A percentile compares a stretch with the other conserved stretches of the same genome.
Evolutionary conservation across 257 asterid genomes (phyloP).

Genomic region (Fraxinus excelsior): DNA sequence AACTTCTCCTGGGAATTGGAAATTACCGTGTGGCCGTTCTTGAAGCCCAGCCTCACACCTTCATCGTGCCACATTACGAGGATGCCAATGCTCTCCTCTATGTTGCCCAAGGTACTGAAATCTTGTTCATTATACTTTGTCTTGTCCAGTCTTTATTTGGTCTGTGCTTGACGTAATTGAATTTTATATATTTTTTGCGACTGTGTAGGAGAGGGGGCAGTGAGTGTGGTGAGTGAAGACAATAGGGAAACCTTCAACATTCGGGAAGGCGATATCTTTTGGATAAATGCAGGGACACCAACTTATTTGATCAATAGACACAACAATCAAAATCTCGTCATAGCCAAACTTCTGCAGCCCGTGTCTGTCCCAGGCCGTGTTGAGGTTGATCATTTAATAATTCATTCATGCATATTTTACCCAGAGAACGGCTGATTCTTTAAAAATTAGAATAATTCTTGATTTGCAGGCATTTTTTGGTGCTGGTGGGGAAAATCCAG

Average conservation of each 20-base stretch:
- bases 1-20: constrained; percentile 57
- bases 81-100: constrained; percentile 61
- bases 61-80: constrained; percentile 58
- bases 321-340: constrained; percentile 39
- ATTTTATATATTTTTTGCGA: too few species aligned
- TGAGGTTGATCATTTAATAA: constrained; percentile 34
- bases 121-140: too few species aligned
- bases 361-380: constrained; percentile 55
- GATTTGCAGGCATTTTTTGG: constrained; percentile 50
- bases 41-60: constrained; percentile 72
- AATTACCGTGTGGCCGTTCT: constrained; percentile 52
- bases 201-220: constrained; percentile 55
- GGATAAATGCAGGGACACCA: constrained; percentile 55
- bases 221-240: constrained; percentile 38
- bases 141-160: neutral
- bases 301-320: constrained; percentile 55
- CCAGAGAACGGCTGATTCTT: too few species aligned
- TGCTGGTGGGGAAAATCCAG: constrained; percentile 58
- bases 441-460: too few species aligned
- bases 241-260: constrained; percentile 59
- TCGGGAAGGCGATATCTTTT: constrained; percentile 53
- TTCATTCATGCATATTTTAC: too few species aligned
- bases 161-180: neutral
- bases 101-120: constrained; percentile 51
- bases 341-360: constrained; percentile 52